These are phyloP conservation scores for Alternaria gaisen DNA, from an alignment of 2,329 filamentous ascomycete species.

Conservation along the genomic window DNA sequence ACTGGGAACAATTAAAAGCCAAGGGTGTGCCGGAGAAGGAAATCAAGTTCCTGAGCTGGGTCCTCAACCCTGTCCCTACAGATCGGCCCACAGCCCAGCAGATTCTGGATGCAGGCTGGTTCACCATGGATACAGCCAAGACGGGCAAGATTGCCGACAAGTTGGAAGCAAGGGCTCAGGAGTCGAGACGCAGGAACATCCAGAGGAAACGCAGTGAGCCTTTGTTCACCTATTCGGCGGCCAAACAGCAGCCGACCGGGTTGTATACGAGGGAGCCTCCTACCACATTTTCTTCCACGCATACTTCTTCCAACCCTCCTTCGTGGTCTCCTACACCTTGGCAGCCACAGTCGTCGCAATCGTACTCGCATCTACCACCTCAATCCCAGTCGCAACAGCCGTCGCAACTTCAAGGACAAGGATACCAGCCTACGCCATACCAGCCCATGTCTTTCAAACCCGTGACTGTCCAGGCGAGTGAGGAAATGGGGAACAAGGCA, in stretches of 20 bases:
- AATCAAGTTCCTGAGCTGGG: conserved; percentile 16
- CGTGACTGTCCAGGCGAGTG: neutral
- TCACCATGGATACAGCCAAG: conserved; percentile 3
- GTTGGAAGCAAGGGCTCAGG: neutral
- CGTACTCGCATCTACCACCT: neutral
- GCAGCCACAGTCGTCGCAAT: neutral
- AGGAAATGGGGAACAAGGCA: neutral
- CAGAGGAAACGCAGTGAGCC: conserved; percentile 11
- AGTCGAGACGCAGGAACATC: neutral
- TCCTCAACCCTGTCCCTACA: conserved; percentile 17
- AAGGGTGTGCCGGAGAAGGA: conserved; percentile 19
- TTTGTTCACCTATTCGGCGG: neutral
- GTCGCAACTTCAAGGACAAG: neutral
- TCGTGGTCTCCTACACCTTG: neutral
- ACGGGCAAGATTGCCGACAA: conserved; percentile 6
- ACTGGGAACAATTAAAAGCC: conserved; percentile 11
- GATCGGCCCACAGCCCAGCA: conserved; percentile 12
- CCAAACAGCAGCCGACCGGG: neutral
- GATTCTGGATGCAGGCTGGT: conserved; percentile 15
- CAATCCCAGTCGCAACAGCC: neutral
- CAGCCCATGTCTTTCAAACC: conserved; percentile 8
- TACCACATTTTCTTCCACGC: neutral
- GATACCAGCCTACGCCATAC: neutral
- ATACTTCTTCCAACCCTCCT: neutral
- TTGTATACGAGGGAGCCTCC: neutral